Conservation (phyloP, 164 flowering plant species). For the Magnolia sinica region DNA sequence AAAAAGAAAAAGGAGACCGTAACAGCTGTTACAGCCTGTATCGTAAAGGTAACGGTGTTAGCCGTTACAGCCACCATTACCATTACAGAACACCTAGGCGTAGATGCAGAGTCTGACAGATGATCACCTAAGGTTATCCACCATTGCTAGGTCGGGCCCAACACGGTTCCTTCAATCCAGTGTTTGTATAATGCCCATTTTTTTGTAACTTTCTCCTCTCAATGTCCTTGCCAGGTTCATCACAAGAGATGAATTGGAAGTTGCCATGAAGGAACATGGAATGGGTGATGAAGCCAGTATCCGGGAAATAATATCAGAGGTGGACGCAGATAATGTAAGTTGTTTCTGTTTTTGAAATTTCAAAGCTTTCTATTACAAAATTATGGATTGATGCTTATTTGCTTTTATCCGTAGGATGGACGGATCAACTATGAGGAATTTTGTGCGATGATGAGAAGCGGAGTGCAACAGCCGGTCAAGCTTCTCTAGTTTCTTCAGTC, state of each 20-base stretch:
- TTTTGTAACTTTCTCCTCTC: too few species aligned
- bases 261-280: conserved; percentile 71
- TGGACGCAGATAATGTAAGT: conserved; percentile 83
- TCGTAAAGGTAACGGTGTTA: too few species aligned
- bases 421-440: conserved; percentile 76
- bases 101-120: too few species aligned
- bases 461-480: conserved; percentile 47
- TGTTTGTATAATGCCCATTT: too few species aligned
- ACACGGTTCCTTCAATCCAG: too few species aligned
- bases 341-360: background rate
- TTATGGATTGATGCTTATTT: background rate
- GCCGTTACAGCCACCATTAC: too few species aligned
- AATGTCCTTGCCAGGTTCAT: conserved; percentile 45
- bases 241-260: conserved; percentile 75
- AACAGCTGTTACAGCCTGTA: too few species aligned
- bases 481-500: conserved; percentile 33
- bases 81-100: too few species aligned
- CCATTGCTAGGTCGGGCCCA: too few species aligned
- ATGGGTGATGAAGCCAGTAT: conserved; percentile 76
- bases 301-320: conserved; percentile 75
- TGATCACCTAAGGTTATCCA: too few species aligned
- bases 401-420: conserved; percentile 58
- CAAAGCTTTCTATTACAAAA: background rate
- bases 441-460: conserved; percentile 82
- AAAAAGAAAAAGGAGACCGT: too few species aligned